phyloP scores from a whole-genome alignment of 2,329 filamentous ascomycete genomes.

The Aureobasidium sp. region DNA sequence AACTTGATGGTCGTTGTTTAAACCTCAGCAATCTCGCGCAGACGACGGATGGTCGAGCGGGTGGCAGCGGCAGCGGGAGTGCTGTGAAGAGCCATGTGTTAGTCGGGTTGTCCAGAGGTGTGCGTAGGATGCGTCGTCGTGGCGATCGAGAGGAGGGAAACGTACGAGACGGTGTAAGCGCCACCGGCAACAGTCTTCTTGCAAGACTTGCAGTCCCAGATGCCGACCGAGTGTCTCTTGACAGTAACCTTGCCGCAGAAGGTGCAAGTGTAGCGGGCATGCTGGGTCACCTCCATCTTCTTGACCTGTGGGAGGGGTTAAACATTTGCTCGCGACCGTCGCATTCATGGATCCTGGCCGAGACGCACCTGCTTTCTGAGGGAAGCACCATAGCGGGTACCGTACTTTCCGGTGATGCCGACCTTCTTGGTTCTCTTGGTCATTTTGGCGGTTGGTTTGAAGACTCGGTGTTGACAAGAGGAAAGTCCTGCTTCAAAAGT shows the following conservation, averaged over 20 bases:
- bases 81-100: slow-evolving; percentile 39
- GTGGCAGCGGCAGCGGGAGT: slow-evolving; percentile 90
- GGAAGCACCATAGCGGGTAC: slow-evolving; percentile 58
- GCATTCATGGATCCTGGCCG: slow-evolving; percentile 2
- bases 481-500: neutral
- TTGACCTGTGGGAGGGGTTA: slow-evolving; percentile 49
- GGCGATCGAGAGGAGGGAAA: neutral
- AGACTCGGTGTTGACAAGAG: slow-evolving; percentile 8
- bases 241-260: slow-evolving; percentile 92
- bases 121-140: neutral
- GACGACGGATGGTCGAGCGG: slow-evolving; percentile 90
- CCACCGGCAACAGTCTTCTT: slow-evolving; percentile 88
- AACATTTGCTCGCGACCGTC: slow-evolving; percentile 1
- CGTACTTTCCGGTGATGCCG: slow-evolving; percentile 98
- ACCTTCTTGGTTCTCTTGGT: slow-evolving; percentile 62
- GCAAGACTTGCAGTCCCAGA: slow-evolving; percentile 96
- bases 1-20: slow-evolving; percentile 37
- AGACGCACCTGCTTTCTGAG: slow-evolving; percentile 71
- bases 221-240: slow-evolving; percentile 74
- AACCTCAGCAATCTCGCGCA: slow-evolving; percentile 96
- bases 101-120: slow-evolving; percentile 17
- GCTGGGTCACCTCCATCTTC: slow-evolving; percentile 99
- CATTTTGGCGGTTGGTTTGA: slow-evolving; percentile 51
- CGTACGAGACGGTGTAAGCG: slow-evolving; percentile 95
- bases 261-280: slow-evolving; percentile 94